Base-by-base conservation (phyloP, 2,329 filamentous ascomycete genomes). In the Alternaria ventricosa region DNA sequence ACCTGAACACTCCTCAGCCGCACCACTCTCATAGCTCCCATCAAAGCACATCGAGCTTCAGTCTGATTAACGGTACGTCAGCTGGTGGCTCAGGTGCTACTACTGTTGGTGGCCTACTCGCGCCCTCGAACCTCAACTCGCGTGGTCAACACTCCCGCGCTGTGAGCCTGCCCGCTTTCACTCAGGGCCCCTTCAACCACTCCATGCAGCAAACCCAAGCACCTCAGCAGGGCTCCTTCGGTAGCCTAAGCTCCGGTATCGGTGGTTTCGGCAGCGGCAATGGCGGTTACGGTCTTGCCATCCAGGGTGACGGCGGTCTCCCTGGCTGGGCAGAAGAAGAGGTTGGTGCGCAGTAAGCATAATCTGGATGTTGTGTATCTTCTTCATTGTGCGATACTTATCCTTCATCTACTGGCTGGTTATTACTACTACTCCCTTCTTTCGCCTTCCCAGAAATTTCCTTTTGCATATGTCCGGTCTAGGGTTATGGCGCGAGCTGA, bases 111-210 rank as follows among this genome's bases (percentile, higher is more conserved):
- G 91, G 92, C 8, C 87, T 96, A 41, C 86, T 96, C 55, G 91
- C 92, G 3, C 92, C 92, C 3, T 88, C 88, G 55, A 90, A 88
- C 68, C 77, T 88, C 57, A 86, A 82, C 59, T 84, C 84, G 47
- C 85, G 87, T 61, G 85, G 86, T 46, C 86, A 87, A 67, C 89
- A 91, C 76, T 95, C 89, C 75, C 90, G 96, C 41, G 94, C 96
- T 33, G 93, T 97, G 63, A 97, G 94, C 78, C 84, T 99, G 75
- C 96, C 96, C 1, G 88, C 87, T 6, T 90, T 90, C 77, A 87
- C 87, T 3, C 87, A 89, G 67, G 87, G 87, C 47, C 82, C 85
- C 12, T 87, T 87, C 71, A 83, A 82, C 11, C 79, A 82, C 68
- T 74, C 79, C 3, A 70, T 77, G 45, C 78, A 78, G 58, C 80